Percentiles rank a stretch among this genome's conserved stretches.
phyloP scores from a whole-genome alignment of 1,139 yeast species.

The Hemisphaericaspora xylofermentans region DNA sequence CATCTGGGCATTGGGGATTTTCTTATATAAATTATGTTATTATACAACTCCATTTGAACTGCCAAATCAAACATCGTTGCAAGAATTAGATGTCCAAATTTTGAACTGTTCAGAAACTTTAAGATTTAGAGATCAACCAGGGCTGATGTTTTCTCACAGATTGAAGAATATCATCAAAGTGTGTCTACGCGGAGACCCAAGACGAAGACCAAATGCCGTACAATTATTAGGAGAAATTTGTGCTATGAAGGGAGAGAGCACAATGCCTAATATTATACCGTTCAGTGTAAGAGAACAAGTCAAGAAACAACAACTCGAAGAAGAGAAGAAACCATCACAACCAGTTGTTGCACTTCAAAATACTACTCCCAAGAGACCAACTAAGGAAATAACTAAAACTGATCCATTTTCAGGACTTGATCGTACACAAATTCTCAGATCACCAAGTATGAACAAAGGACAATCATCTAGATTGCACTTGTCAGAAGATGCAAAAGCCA shows the following conservation, averaged over 20 bases:
- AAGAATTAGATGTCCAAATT: slow-evolving; percentile 42
- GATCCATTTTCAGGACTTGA: slow-evolving; percentile 45
- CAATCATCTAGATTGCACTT: neutral
- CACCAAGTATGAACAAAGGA: neutral
- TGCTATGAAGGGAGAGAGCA: slow-evolving; percentile 50
- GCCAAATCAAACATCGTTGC: slow-evolving; percentile 40
- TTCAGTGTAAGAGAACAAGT: slow-evolving; percentile 24
- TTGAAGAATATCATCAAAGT: slow-evolving; percentile 60
- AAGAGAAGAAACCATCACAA: slow-evolving; percentile 7
- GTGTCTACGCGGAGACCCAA: slow-evolving; percentile 67
- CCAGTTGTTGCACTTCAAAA: neutral
- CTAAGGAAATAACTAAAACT: slow-evolving; percentile 6
- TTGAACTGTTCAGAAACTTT: slow-evolving; percentile 35
- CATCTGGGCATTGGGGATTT: slow-evolving; percentile 94
- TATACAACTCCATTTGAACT: slow-evolving; percentile 94
- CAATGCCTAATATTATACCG: slow-evolving; percentile 54
- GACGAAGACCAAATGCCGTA: slow-evolving; percentile 67
- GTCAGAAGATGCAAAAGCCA: slow-evolving; percentile 4
- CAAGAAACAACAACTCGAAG: slow-evolving; percentile 6
- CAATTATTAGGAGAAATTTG: slow-evolving; percentile 73
- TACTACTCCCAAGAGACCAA: neutral
- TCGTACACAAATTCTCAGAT: slow-evolving; percentile 27
- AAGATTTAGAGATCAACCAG: slow-evolving; percentile 37
- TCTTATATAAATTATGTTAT: slow-evolving; percentile 86
- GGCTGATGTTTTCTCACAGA: slow-evolving; percentile 39